Percentiles rank a stretch among this genome's conserved stretches.
phyloP scores from a whole-genome alignment of 331 rosid species.

The Quercus lobata region DNA sequence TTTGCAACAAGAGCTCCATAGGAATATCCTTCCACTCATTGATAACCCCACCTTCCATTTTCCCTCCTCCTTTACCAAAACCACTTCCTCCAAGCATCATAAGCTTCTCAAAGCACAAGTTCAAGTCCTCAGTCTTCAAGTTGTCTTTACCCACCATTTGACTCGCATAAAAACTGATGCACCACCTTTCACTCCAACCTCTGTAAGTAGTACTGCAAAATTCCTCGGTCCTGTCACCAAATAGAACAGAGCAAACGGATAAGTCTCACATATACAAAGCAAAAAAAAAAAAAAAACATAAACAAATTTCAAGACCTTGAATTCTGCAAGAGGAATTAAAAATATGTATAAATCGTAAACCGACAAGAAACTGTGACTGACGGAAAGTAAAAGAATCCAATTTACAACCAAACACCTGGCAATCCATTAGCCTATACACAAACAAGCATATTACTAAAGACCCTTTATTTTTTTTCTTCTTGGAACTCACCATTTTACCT shows the following conservation, averaged over 20 bases:
- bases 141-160: constrained; percentile 64
- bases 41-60: constrained; percentile 54
- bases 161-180: constrained; percentile 12
- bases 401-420: not conserved
- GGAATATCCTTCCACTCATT: constrained; percentile 93
- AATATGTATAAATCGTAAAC: constrained; percentile 2
- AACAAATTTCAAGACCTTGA: constrained; percentile 18
- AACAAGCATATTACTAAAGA: too few relatives aligned
- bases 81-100: constrained; percentile 56
- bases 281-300: not conserved
- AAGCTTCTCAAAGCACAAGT: constrained; percentile 73
- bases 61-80: constrained; percentile 25
- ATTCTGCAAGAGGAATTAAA: not conserved
- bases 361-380: constrained; percentile 16
- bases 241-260: constrained; percentile 8
- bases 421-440: too few relatives aligned
- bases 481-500: too few relatives aligned
- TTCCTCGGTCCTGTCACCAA: constrained; percentile 22
- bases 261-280: constrained; percentile 8
- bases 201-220: not conserved
- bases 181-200: constrained; percentile 17
- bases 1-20: constrained; percentile 83
- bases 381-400: not conserved
- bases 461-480: not conserved
- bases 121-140: constrained; percentile 61